Conservation (phyloP, 192 early-diverging fungal genomes). For the Gryganskiella cystojenkinii region DNA sequence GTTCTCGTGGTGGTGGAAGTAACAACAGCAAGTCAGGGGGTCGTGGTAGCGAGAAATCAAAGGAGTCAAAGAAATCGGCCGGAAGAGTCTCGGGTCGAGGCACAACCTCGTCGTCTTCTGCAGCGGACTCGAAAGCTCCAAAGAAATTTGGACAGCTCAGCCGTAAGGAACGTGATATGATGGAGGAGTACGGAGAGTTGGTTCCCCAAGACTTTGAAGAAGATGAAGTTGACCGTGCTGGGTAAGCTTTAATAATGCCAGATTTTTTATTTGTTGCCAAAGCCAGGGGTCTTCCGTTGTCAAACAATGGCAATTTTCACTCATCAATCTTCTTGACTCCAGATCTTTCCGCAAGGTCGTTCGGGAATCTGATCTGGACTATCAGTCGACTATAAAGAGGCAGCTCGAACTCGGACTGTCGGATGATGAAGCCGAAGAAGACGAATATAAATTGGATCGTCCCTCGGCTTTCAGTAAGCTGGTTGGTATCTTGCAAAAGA, state of each 20-base stretch:
- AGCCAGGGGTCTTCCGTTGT: slow-evolving; percentile 1
- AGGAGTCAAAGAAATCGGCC: slow-evolving; percentile 17
- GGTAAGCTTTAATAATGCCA: slow-evolving; percentile 19
- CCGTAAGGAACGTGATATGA: slow-evolving; percentile 60
- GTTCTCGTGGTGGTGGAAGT: slow-evolving; percentile 9
- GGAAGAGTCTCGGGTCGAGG: slow-evolving; percentile 41
- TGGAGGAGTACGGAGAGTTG: slow-evolving; percentile 80
- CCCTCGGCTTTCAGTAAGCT: slow-evolving; percentile 69
- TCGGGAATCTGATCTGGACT: slow-evolving; percentile 62
- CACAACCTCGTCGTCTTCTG: slow-evolving; percentile 29
- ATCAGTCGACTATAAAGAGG: slow-evolving; percentile 52
- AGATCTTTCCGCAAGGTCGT: slow-evolving; percentile 59
- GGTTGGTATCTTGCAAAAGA: slow-evolving; percentile 67
- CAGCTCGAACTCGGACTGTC: slow-evolving; percentile 51
- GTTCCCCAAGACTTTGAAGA: slow-evolving; percentile 61
- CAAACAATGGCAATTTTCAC: too few relatives aligned
- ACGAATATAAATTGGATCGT: slow-evolving; percentile 57
- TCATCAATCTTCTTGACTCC: too few relatives aligned
- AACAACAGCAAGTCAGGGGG: background rate
- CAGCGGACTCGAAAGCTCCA: slow-evolving; percentile 44
- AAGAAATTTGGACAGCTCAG: slow-evolving; percentile 59
- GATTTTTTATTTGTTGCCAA: background rate
- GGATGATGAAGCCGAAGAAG: slow-evolving; percentile 56
- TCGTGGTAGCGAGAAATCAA: background rate
- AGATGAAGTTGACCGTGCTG: slow-evolving; percentile 56